Evolutionary conservation across 257 asterid genomes (phyloP).

Genomic region (Solanum habrochaites): DNA sequence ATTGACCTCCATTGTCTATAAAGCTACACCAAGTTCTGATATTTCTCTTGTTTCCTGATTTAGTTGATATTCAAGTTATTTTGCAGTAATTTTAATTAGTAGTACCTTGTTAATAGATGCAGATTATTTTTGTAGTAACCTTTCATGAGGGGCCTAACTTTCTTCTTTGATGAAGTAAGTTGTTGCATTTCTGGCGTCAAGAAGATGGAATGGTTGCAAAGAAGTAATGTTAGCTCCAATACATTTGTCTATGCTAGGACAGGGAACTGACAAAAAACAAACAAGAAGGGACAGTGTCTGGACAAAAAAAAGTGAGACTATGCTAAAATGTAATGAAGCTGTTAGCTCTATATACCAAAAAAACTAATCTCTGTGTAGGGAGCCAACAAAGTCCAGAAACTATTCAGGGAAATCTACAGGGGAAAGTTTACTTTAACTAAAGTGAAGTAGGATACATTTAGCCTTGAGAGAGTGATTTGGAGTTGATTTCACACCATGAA

Average conservation of each 20-base stretch:
- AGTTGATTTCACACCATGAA: not conserved
- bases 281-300: not conserved
- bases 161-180: not conserved
- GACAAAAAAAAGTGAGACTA: not conserved
- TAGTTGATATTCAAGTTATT: not conserved
- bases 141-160: not conserved
- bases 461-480: not conserved
- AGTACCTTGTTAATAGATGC: not conserved
- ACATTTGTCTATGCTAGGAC: not conserved
- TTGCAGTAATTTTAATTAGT: not conserved
- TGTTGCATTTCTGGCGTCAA: not conserved
- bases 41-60: not conserved
- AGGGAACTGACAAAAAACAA: not conserved
- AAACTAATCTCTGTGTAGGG: not conserved
- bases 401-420: not conserved
- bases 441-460: not conserved
- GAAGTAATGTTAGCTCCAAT: not conserved
- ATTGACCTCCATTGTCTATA: not conserved
- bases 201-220: not conserved
- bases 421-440: not conserved
- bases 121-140: not conserved
- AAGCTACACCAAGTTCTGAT: not conserved
- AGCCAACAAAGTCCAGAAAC: not conserved
- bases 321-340: not conserved
- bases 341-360: not conserved